Percentiles rank a stretch among this genome's conserved stretches.
phyloP scores from a whole-genome alignment of 1,284 basidiomycete species.

The Meripilus lineatus region DNA sequence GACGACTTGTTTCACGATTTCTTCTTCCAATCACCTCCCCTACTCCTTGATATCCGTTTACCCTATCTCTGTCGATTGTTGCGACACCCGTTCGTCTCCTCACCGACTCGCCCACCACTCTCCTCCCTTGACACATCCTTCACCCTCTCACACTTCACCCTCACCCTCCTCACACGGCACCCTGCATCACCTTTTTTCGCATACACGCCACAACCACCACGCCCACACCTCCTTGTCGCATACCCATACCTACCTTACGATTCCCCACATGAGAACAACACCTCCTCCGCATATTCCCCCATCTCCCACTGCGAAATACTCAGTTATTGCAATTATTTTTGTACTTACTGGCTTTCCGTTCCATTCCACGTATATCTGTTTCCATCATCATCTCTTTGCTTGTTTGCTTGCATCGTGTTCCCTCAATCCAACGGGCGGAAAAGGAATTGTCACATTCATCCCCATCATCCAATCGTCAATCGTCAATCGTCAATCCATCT shows the following conservation, averaged over 20 bases:
- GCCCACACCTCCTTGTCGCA: background rate
- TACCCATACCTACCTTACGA: no score
- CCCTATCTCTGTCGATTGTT: no score
- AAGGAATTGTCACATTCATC: no score
- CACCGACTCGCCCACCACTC: background rate
- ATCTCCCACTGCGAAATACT: background rate
- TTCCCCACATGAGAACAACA: no score
- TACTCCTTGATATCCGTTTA: background rate
- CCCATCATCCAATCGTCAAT: no score
- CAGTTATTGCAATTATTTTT: conserved; percentile 7
- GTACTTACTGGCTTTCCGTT: conserved; percentile 3
- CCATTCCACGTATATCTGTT: conserved; percentile 1
- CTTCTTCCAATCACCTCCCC: background rate
- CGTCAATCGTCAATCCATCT: no score
- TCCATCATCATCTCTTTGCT: background rate
- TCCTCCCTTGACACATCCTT: background rate
- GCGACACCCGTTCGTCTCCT: background rate
- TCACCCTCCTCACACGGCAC: conserved; percentile 1
- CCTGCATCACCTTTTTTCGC: background rate
- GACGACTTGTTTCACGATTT: background rate
- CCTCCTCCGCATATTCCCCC: background rate
- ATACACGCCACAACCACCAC: background rate
- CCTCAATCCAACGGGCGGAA: no score
- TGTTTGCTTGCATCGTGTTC: background rate
- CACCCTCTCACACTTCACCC: conserved; percentile 1